A percentile compares a stretch with the other conserved stretches of the same genome.
phyloP scores from a whole-genome alignment of 2,329 filamentous ascomycete genomes.

The Ophiostoma fasciatum region DNA sequence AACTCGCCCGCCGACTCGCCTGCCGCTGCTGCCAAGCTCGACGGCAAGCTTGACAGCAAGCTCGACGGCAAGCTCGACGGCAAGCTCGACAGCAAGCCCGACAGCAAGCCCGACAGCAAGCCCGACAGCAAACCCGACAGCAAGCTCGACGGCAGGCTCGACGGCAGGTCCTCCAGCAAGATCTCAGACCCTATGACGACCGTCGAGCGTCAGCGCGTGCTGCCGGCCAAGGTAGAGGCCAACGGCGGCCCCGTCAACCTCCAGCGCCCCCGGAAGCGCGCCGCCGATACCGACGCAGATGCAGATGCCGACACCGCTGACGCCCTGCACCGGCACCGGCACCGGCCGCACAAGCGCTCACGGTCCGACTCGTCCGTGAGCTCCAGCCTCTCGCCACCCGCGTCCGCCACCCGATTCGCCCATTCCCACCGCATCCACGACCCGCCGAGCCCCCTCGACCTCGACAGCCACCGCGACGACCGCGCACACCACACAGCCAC shows the following conservation, averaged over 20 bases:
- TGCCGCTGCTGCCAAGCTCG: constrained; percentile 4
- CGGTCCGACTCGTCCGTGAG: constrained; percentile 22
- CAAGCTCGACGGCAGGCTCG: no score
- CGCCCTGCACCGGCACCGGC: no score
- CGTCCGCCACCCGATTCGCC: constrained; percentile 1
- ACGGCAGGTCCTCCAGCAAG: no score
- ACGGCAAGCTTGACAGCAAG: no score
- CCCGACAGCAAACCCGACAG: no score
- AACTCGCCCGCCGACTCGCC: constrained; percentile 21
- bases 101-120: no score
- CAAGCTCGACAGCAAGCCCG: no score
- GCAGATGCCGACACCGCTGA: no score
- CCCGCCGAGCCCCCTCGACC: constrained; percentile 10
- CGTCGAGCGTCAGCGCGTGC: constrained; percentile 4
- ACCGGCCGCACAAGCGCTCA: constrained; percentile 30
- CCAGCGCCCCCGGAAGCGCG: no score
- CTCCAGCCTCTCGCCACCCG: constrained; percentile 9
- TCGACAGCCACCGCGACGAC: constrained; percentile 8
- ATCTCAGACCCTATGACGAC: constrained; percentile 11
- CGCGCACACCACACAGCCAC: neutral
- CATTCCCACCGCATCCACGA: constrained; percentile 8
- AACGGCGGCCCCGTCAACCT: no score
- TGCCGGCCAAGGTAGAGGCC: constrained; percentile 9
- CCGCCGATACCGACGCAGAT: constrained; percentile 28
- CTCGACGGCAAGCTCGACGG: no score